phyloP scores from a whole-genome alignment of 768 basidiomycete genomes.

The Mycena leptocephala region DNA sequence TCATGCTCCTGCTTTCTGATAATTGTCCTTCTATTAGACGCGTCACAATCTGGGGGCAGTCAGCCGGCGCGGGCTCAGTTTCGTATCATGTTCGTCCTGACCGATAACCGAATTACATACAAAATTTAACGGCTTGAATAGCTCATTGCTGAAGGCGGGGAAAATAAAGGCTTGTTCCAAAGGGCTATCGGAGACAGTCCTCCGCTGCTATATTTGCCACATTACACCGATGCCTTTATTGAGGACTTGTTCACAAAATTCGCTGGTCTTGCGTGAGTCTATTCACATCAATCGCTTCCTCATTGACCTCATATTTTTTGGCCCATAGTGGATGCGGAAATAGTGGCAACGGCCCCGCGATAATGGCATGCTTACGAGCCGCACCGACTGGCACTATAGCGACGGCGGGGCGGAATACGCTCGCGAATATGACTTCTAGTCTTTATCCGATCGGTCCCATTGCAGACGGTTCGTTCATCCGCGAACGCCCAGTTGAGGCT shows the following conservation, averaged over 20 bases:
- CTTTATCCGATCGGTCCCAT: conserved; percentile 59
- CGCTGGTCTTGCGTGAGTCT: conserved; percentile 52
- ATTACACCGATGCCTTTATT: conserved; percentile 51
- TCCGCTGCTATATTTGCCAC: conserved; percentile 54
- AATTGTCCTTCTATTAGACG: conserved; percentile 41
- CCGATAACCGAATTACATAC: not conserved
- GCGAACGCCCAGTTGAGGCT: conserved; percentile 56
- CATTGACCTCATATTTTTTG: not conserved
- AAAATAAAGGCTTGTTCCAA: conserved; percentile 55
- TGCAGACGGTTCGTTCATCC: conserved; percentile 53
- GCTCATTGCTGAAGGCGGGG: conserved; percentile 58
- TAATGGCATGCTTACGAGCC: conserved; percentile 53
- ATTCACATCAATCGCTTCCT: not conserved
- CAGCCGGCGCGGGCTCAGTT: conserved; percentile 58
- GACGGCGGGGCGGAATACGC: conserved; percentile 49
- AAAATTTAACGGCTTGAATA: conserved; percentile 20
- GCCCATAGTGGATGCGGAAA: conserved; percentile 44
- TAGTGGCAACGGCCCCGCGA: conserved; percentile 30
- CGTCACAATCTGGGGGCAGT: conserved; percentile 62
- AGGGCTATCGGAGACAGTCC: conserved; percentile 64
- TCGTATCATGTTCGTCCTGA: conserved; percentile 55
- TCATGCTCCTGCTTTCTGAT: not conserved
- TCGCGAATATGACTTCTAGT: conserved; percentile 49
- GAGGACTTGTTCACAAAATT: conserved; percentile 55
- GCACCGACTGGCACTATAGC: conserved; percentile 47